phyloP scores from a whole-genome alignment of 495 filamentous ascomycete species.

The Oidiodendron maius region DNA sequence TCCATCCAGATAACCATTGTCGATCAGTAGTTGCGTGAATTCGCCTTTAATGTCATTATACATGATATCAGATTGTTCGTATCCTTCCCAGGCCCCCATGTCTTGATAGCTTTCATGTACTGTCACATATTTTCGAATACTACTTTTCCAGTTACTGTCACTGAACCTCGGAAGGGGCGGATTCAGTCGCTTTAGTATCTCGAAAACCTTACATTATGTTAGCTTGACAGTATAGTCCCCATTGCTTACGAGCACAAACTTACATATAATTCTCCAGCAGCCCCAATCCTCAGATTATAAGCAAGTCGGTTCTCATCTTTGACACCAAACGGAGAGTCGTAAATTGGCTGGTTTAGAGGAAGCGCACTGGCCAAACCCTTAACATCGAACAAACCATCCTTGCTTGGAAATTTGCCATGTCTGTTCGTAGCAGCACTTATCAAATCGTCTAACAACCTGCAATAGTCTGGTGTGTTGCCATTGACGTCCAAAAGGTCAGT shows the following conservation, averaged over 20 bases:
- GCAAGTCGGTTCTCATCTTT: conserved; percentile 27
- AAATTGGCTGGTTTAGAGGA: neutral
- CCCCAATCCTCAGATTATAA: conserved; percentile 28
- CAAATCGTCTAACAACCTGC: conserved; percentile 23
- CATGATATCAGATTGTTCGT: conserved; percentile 36
- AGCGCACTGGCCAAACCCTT: conserved; percentile 3
- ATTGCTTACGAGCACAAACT: neutral
- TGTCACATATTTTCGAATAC: conserved; percentile 31
- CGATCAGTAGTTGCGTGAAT: conserved; percentile 28
- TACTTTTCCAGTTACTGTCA: conserved; percentile 37
- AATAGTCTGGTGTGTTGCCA: conserved; percentile 13
- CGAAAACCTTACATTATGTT: conserved; percentile 30
- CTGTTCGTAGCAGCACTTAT: conserved; percentile 21
- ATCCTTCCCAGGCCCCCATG: conserved; percentile 30
- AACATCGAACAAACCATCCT: conserved; percentile 21
- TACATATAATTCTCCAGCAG: conserved; percentile 37
- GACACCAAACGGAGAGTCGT: conserved; percentile 11
- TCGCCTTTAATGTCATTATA: conserved; percentile 30
- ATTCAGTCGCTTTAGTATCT: conserved; percentile 29
- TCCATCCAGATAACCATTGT: conserved; percentile 25
- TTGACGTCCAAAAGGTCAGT: neutral
- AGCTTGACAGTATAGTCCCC: conserved; percentile 1
- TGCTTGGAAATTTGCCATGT: conserved; percentile 21
- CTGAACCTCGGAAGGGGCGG: conserved; percentile 24
- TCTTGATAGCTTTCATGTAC: conserved; percentile 31